Conservation (phyloP, 805 yeast species). For the Ogataea naganishii region DNA sequence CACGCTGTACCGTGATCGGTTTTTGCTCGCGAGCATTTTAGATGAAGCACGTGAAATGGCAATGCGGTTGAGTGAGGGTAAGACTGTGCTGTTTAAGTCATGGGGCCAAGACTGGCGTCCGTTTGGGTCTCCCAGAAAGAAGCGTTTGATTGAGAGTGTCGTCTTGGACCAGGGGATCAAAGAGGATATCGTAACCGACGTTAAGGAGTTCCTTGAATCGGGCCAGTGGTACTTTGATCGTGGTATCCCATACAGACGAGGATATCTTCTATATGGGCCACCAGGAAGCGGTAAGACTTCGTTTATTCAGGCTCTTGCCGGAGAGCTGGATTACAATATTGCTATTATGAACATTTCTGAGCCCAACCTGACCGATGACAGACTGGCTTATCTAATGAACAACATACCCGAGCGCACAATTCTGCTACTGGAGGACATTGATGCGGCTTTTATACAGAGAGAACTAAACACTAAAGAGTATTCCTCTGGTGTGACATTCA, state of each 20-base stretch:
- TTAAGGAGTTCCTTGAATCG: constrained; percentile 66
- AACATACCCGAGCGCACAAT: constrained; percentile 89
- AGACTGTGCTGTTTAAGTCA: constrained; percentile 86
- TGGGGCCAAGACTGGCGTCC: constrained; percentile 99
- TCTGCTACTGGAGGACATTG: constrained; percentile 82
- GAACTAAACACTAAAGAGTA: constrained; percentile 26
- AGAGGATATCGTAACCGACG: constrained; percentile 59
- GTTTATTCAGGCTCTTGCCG: constrained; percentile 93
- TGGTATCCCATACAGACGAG: constrained; percentile 97
- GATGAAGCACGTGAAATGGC: constrained; percentile 84
- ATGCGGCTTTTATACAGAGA: constrained; percentile 88
- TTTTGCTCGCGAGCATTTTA: constrained; percentile 54
- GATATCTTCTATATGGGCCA: constrained; percentile 90
- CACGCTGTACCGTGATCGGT: constrained; percentile 76
- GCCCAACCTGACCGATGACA: constrained; percentile 85
- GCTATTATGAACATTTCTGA: constrained; percentile 90
- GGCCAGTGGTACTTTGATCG: constrained; percentile 91
- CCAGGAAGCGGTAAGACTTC: constrained; percentile 98
- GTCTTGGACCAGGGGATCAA: constrained; percentile 72
- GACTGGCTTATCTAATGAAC: constrained; percentile 92
- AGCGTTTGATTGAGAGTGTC: constrained; percentile 78
- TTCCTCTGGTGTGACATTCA: constrained; percentile 85
- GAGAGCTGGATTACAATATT: constrained; percentile 90
- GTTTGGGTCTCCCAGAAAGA: constrained; percentile 90
- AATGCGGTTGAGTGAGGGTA: constrained; percentile 76